Percentiles rank a stretch among this genome's conserved stretches.
Evolutionary conservation across 2,329 filamentous ascomycete species (phyloP).

Genomic region (Ascosphaera apis): DNA sequence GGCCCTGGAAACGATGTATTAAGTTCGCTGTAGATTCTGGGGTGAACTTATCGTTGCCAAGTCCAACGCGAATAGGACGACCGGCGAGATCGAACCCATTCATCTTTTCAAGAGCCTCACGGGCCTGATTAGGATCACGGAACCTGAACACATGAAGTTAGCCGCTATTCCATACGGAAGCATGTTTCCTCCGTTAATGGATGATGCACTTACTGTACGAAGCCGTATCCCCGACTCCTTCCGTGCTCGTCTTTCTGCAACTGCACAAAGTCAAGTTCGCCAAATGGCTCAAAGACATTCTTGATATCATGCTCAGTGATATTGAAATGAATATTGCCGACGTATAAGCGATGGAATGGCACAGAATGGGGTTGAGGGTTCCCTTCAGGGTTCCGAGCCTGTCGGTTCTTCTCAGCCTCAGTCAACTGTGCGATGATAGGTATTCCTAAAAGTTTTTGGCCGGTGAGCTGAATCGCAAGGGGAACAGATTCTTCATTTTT

Average conservation of each 20-base stretch:
- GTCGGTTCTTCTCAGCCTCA: conserved; percentile 97
- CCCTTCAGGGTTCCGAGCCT: conserved; percentile 63
- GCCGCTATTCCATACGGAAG: conserved; percentile 9
- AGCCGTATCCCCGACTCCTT: conserved; percentile 85
- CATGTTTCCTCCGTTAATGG: not conserved
- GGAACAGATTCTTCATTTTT: conserved; percentile 84
- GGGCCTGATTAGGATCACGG: conserved; percentile 69
- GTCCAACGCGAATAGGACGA: conserved; percentile 90
- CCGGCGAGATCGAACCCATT: conserved; percentile 97
- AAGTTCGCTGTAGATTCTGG: conserved; percentile 84
- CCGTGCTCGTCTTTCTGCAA: conserved; percentile 87
- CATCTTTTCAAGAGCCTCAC: conserved; percentile 94
- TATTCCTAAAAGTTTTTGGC: conserved; percentile 94
- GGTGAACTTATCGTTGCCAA: conserved; percentile 99
- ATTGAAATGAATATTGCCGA: conserved; percentile 98
- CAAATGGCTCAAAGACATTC: conserved; percentile 93
- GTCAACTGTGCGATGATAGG: conserved; percentile 96
- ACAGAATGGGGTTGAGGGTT: conserved; percentile 28
- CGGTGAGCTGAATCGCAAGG: conserved; percentile 89
- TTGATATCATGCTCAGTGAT: conserved; percentile 90
- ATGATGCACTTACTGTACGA: conserved; percentile 62
- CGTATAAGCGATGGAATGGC: conserved; percentile 93
- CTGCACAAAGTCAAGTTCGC: conserved; percentile 91
- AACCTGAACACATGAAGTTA: conserved; percentile 38
- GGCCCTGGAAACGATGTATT: conserved; percentile 72